phyloP scores from a whole-genome alignment of 2,329 filamentous ascomycete species.

The Colletotrichum abscissum region DNA sequence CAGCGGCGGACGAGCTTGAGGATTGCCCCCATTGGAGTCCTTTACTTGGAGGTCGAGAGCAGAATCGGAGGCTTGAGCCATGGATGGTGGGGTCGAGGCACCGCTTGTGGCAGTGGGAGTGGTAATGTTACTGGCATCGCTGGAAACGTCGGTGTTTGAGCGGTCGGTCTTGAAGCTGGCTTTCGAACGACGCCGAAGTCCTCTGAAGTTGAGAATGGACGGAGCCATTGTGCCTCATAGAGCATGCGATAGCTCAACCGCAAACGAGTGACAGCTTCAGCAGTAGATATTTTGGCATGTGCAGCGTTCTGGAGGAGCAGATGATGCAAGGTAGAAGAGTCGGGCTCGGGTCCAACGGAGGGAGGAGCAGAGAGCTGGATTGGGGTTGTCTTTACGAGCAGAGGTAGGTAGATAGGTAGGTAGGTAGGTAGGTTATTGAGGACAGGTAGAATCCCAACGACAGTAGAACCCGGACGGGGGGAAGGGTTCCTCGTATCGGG shows the following conservation, averaged over 20 bases:
- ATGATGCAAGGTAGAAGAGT: not conserved
- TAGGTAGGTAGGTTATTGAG: not conserved
- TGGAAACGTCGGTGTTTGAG: slow-evolving; percentile 66
- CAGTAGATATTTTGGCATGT: not conserved
- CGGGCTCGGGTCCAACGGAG: not conserved
- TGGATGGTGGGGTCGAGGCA: slow-evolving; percentile 80
- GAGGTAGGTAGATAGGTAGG: not conserved
- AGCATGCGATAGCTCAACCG: slow-evolving; percentile 10
- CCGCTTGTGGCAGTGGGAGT: slow-evolving; percentile 74
- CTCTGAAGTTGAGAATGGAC: slow-evolving; percentile 75
- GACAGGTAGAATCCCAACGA: not conserved
- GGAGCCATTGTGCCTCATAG: slow-evolving; percentile 60
- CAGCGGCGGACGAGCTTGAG: slow-evolving; percentile 49
- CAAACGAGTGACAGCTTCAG: slow-evolving; percentile 4
- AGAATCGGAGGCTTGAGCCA: slow-evolving; percentile 73
- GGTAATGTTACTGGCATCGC: slow-evolving; percentile 70
- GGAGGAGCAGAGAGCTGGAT: not conserved
- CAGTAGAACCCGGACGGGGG: not conserved
- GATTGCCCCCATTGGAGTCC: slow-evolving; percentile 44
- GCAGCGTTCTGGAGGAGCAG: not conserved
- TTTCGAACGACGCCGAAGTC: slow-evolving; percentile 80
- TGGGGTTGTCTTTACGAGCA: not conserved
- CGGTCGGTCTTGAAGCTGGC: slow-evolving; percentile 77
- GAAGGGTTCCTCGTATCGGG: not conserved
- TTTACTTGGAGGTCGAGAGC: slow-evolving; percentile 73